These are phyloP conservation scores for Marasmius fiardii DNA, from an alignment of 1,284 basidiomycete genomes.

Conservation along the genomic window DNA sequence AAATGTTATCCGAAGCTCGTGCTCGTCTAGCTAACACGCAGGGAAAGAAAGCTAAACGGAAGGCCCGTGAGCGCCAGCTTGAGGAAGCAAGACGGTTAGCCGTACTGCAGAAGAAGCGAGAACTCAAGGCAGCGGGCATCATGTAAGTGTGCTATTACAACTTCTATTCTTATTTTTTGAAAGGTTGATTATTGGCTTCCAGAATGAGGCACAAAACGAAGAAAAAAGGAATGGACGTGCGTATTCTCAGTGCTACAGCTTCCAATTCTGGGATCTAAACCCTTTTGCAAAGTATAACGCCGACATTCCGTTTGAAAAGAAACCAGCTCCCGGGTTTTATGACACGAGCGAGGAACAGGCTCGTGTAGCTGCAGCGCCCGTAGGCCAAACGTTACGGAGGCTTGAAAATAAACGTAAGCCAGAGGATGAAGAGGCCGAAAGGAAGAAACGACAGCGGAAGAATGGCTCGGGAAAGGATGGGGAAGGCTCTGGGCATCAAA, in stretches of 20 bases:
- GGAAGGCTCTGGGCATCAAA: conserved; percentile 62
- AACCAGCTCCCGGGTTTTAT: conserved; percentile 93
- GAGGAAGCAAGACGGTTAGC: conserved; percentile 95
- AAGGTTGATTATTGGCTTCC: conserved; percentile 16
- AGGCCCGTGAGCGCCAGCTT: conserved; percentile 93
- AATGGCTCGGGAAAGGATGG: conserved; percentile 60
- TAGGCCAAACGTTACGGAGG: conserved; percentile 87
- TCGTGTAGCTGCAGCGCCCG: conserved; percentile 83
- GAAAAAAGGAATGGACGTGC: conserved; percentile 94
- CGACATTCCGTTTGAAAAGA: conserved; percentile 99
- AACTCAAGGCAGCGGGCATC: conserved; percentile 97
- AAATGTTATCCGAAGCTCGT: conserved; percentile 98
- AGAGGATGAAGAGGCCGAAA: conserved; percentile 84
- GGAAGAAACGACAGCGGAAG: conserved; percentile 81
- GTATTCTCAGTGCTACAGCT: conserved; percentile 25
- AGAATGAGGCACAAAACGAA: conserved; percentile 89
- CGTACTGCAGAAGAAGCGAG: conserved; percentile 96
- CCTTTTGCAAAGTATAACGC: conserved; percentile 78
- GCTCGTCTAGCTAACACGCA: conserved; percentile 98
- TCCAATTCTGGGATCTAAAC: conserved; percentile 7
- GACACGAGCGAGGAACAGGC: conserved; percentile 95
- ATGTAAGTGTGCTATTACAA: conserved; percentile 65
- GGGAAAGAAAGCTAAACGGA: conserved; percentile 99
- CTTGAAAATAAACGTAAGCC: conserved; percentile 92
- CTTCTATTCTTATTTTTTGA: neutral